These are phyloP conservation scores for Clausena lansium DNA, from an alignment of 345 rosid species.

Conservation along the genomic window DNA sequence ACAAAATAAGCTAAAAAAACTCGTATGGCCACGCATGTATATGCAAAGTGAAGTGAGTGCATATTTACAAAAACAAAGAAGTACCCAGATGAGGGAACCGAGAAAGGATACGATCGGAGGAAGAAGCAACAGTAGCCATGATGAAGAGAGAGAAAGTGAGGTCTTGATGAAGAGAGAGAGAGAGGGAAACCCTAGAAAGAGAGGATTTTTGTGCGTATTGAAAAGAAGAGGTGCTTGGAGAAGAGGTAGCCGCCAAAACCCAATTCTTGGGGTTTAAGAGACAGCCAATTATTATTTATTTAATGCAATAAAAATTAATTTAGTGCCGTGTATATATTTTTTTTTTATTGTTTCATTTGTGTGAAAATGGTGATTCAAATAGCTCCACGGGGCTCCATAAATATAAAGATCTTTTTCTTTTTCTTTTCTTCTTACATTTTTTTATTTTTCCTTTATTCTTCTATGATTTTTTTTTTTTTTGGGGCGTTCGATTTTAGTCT, in stretches of 20 bases:
- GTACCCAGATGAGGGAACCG: constrained; percentile 43
- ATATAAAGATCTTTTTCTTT: background rate
- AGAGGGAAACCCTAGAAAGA: constrained; percentile 36
- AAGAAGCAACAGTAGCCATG: constrained; percentile 48
- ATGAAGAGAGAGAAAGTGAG: constrained; percentile 10
- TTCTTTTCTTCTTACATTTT: background rate
- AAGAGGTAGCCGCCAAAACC: constrained; percentile 46
- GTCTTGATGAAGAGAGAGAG: background rate
- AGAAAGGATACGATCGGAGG: constrained; percentile 59
- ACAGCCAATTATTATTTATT: background rate
- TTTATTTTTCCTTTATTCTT: too few relatives aligned
- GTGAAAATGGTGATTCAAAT: constrained; percentile 19
- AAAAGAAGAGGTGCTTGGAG: constrained; percentile 23
- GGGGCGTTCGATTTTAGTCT: background rate
- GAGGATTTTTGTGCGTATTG: background rate
- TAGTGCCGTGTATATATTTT: background rate
- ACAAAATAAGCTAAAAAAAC: background rate
- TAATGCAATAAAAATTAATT: background rate
- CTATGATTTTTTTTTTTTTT: background rate
- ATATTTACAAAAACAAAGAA: constrained; percentile 12
- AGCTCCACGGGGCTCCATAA: background rate
- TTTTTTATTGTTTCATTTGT: background rate
- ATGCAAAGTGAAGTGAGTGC: background rate
- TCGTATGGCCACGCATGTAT: background rate
- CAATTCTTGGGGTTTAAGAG: constrained; percentile 35